Evolutionary conservation across 1,284 basidiomycete genomes (phyloP), one percentile per base, ranked within the genome.

Genomic region (Ceratorhiza oryzae-sativae): DNA sequence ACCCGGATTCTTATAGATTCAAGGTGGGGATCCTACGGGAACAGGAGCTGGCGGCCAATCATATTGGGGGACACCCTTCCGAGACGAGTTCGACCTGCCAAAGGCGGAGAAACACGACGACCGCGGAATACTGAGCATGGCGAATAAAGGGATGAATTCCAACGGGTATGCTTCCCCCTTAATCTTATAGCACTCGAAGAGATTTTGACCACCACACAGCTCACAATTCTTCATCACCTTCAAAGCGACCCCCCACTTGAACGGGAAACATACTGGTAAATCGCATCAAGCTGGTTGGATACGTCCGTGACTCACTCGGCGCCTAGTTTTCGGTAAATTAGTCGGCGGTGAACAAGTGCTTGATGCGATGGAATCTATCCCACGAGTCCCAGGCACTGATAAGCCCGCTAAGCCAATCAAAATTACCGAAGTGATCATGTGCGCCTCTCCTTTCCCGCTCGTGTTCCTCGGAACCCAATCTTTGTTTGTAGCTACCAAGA

Each of bases 11-110:
- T 49, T 0, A 0, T 74, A 94, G 92, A 87, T 95, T 32, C 95
- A 98, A 86, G 95, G 95, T 1, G 97, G 96, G 55, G 96, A 99
- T 80, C 96, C 96, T 1, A 96, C 94, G 0, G 97, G 97, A 0
- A 99, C 96, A 1, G 97, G 97, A 0, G 84, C 92, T 32, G 97
- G 97, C 3, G 97, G 97, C 5, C 84, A 93, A 77, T 95, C 93
- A n/a, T 90, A 89, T 78, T 99, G 97, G 97, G 95, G 93, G 3
- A 93, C 91, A 27, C 92, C 94, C 4, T 99, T 99, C 82, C 86
- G 95, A 71, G 97, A 99, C 78, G 97, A 98, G 81, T 88, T 92
- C 77, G 89, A 91, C 77, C 79, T 92, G 75, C 95, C 94, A 79
- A 89, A 89, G 58, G 93, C 94, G 1, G 92, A 88, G 23, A 91